Evolutionary conservation across 345 rosid species (phyloP).

Genomic region (Combretum micranthum): DNA sequence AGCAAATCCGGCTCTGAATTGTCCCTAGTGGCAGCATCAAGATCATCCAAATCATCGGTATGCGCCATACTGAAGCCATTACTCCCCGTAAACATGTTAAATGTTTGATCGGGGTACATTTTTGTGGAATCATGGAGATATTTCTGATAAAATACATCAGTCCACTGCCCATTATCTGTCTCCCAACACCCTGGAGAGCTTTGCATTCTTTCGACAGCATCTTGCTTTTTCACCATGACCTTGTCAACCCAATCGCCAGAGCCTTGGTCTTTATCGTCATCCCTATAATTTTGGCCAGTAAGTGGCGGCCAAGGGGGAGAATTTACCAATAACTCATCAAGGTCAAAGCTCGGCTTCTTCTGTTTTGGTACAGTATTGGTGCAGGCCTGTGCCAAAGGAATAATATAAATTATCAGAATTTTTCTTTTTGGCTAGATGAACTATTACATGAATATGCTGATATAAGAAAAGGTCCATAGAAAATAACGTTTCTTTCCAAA

Average conservation of each 20-base stretch:
- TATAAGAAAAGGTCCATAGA: too few species aligned
- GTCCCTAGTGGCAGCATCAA: slow-evolving; percentile 87
- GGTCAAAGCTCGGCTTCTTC: slow-evolving; percentile 67
- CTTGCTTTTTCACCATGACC: slow-evolving; percentile 95
- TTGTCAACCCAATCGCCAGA: slow-evolving; percentile 91
- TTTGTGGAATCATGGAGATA: slow-evolving; percentile 66
- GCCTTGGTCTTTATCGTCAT: slow-evolving; percentile 62
- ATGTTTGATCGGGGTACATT: slow-evolving; percentile 58
- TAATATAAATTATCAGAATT: too few species aligned
- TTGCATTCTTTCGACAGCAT: slow-evolving; percentile 29
- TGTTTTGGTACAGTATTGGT: slow-evolving; percentile 37
- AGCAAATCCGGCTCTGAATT: slow-evolving; percentile 85
- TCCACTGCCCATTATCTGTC: slow-evolving; percentile 35
- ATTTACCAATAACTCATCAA: slow-evolving; percentile 74
- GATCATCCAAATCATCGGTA: slow-evolving; percentile 53
- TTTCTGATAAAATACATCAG: slow-evolving; percentile 55
- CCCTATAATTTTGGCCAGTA: slow-evolving; percentile 50
- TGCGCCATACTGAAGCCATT: slow-evolving; percentile 27
- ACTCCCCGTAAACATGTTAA: slow-evolving; percentile 49
- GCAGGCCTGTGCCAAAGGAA: slow-evolving; percentile 31
- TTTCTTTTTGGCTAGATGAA: too few species aligned
- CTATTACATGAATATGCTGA: too few species aligned
- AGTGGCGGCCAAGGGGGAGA: slow-evolving; percentile 97
- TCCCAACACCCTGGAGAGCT: slow-evolving; percentile 53
- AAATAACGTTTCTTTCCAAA: too few species aligned